Evolutionary conservation across 2,329 filamentous ascomycete species (phyloP).

Genomic region (Phyllosticta capitalensis): DNA sequence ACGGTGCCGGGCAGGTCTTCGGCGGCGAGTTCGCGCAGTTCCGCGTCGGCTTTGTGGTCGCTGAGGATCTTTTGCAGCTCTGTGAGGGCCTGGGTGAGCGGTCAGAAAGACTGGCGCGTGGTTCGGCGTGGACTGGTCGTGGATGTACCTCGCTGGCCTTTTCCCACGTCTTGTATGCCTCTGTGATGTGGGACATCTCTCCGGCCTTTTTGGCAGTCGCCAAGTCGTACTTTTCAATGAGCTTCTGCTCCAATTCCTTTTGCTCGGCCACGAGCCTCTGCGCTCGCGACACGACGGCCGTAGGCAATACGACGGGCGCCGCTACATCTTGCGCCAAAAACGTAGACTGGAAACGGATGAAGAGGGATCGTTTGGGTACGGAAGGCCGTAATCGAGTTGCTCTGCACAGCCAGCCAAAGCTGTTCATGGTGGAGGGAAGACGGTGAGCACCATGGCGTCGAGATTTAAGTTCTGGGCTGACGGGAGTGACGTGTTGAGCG

Average conservation of each 20-base stretch:
- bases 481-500: not conserved
- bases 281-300: conserved; percentile 47
- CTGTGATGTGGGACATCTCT: conserved; percentile 43
- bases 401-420: conserved; percentile 6
- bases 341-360: conserved; percentile 3
- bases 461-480: not conserved
- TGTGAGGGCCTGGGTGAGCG: conserved; percentile 36
- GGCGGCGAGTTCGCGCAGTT: conserved; percentile 49
- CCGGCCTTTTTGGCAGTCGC: conserved; percentile 48
- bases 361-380: not conserved
- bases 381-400: conserved; percentile 2
- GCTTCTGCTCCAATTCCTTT: conserved; percentile 40
- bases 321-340: not conserved
- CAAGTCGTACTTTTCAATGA: conserved; percentile 47
- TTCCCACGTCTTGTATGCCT: conserved; percentile 48
- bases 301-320: conserved; percentile 34
- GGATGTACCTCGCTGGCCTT: conserved; percentile 45
- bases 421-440: conserved; percentile 3
- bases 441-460: not conserved
- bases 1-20: conserved; percentile 64
- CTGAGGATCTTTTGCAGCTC: conserved; percentile 70
- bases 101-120: not conserved
- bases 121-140: not conserved
- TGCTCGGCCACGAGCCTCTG: conserved; percentile 48
- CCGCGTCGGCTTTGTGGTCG: conserved; percentile 53